These are phyloP conservation scores for Berkeleyomyces rouxiae DNA, from an alignment of 2,329 filamentous ascomycete genomes.

Conservation along the genomic window DNA sequence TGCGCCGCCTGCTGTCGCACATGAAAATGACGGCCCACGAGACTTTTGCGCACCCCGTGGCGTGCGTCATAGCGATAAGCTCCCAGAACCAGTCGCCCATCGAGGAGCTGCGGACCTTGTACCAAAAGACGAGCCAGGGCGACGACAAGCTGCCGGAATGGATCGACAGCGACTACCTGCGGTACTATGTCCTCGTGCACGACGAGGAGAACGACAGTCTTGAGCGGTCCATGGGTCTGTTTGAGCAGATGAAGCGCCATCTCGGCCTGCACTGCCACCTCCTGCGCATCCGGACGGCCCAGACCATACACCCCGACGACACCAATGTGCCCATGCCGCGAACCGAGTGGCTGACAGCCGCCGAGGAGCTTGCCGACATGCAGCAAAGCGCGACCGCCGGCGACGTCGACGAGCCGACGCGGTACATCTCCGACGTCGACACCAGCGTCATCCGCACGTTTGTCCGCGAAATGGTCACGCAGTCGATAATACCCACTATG, in stretches of 20 bases:
- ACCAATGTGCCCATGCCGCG: constrained; percentile 69
- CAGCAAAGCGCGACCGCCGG: constrained; percentile 47
- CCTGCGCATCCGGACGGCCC: constrained; percentile 65
- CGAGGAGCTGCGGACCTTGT: constrained; percentile 69
- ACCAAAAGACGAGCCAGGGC: constrained; percentile 68
- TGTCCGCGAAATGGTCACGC: constrained; percentile 84
- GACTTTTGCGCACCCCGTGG: constrained; percentile 86
- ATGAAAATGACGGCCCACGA: constrained; percentile 69
- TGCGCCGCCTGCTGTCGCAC: constrained; percentile 68
- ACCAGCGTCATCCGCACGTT: constrained; percentile 75
- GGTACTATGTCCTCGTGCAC: constrained; percentile 92
- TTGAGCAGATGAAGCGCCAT: constrained; percentile 98
- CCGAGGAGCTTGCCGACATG: constrained; percentile 67
- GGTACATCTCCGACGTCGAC: constrained; percentile 84
- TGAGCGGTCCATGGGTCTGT: constrained; percentile 69
- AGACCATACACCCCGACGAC: constrained; percentile 78
- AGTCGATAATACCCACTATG: constrained; percentile 92
- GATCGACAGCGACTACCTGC: constrained; percentile 80
- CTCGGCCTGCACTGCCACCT: constrained; percentile 92
- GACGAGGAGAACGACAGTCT: constrained; percentile 95
- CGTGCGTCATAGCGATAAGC: constrained; percentile 87
- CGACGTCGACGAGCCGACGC: constrained; percentile 52
- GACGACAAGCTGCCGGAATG: constrained; percentile 59
- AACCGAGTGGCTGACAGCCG: constrained; percentile 77
- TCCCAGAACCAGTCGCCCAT: constrained; percentile 72